Percentiles rank a stretch among this genome's conserved stretches.
Conservation (phyloP, 495 filamentous ascomycete species). For the Pyrenopolyporus hunteri region DNA sequence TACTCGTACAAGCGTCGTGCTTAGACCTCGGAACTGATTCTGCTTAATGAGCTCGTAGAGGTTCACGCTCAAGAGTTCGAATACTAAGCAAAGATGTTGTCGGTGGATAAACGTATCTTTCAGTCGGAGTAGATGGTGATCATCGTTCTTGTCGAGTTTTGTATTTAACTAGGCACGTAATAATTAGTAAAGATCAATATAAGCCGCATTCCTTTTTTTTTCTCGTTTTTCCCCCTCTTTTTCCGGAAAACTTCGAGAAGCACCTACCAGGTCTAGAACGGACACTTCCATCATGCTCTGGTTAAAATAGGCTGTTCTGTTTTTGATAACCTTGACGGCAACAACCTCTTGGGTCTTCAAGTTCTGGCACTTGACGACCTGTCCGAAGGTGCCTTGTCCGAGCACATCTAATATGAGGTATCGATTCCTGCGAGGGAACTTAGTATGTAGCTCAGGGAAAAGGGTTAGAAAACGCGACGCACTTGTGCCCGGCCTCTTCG, state of each 20-base stretch:
- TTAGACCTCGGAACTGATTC: conserved; percentile 97
- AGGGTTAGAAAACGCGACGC: conserved; percentile 41
- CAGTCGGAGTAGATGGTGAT: conserved; percentile 93
- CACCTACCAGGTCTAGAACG: conserved; percentile 91
- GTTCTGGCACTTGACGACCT: conserved; percentile 99
- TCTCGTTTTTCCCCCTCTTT: no score
- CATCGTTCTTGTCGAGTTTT: conserved; percentile 98
- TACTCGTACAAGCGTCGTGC: conserved; percentile 95
- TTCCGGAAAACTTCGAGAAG: no score
- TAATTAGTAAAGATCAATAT: conserved; percentile 6
- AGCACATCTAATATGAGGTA: conserved; percentile 98
- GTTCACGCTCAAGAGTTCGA: conserved; percentile 97
- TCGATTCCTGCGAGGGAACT: conserved; percentile 70
- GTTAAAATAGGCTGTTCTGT: conserved; percentile 98
- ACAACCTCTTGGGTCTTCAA: conserved; percentile 98
- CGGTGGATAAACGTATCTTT: conserved; percentile 99
- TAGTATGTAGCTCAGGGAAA: conserved; percentile 19
- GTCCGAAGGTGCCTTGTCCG: conserved; percentile 98
- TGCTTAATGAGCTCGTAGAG: conserved; percentile 99
- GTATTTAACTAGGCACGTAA: conserved; percentile 84
- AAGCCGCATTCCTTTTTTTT: no score
- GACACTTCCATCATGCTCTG: conserved; percentile 99
- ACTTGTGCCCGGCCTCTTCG: conserved; percentile 98
- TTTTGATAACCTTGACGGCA: conserved; percentile 99
- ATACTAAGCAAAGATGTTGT: conserved; percentile 96